phyloP scores from a whole-genome alignment of 2,329 filamentous ascomycete species.

The Monosporascus sp. region DNA sequence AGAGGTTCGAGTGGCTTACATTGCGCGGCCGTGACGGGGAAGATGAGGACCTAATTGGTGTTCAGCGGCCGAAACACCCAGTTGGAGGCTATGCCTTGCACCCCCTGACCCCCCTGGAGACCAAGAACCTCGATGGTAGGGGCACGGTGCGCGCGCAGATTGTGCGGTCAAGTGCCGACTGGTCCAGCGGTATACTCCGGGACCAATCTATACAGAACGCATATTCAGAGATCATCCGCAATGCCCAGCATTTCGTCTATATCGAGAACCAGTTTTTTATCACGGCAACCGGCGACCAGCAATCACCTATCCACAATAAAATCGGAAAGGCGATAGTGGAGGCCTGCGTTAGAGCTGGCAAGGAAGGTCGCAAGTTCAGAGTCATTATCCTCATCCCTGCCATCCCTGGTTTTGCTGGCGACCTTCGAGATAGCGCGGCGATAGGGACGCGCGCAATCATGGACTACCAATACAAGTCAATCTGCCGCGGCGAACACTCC shows the following conservation, averaged over 20 bases:
- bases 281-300: constrained; percentile 84
- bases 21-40: constrained; percentile 70
- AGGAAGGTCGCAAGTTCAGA: constrained; percentile 81
- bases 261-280: constrained; percentile 99
- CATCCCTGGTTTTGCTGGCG: constrained; percentile 90
- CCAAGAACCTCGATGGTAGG: constrained; percentile 57
- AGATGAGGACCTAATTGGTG: constrained; percentile 79
- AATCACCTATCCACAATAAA: constrained; percentile 78
- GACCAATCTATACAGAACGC: constrained; percentile 87
- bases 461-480: constrained; percentile 98
- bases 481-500: constrained; percentile 83
- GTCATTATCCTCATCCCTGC: constrained; percentile 88
- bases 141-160: constrained; percentile 79
- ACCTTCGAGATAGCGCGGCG: constrained; percentile 77
- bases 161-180: constrained; percentile 85
- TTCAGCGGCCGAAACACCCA: constrained; percentile 83
- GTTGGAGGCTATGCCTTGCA: constrained; percentile 84
- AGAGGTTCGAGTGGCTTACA: constrained; percentile 77
- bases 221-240: constrained; percentile 77
- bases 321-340: constrained; percentile 89
- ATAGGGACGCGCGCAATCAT: constrained; percentile 89
- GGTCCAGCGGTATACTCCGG: constrained; percentile 83
- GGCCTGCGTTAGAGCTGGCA: constrained; percentile 72
- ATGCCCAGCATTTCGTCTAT: constrained; percentile 89
- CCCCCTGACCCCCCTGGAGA: constrained; percentile 63